Evolutionary conservation across 257 asterid species (phyloP).

Genomic region (Leonotis leonurus): DNA sequence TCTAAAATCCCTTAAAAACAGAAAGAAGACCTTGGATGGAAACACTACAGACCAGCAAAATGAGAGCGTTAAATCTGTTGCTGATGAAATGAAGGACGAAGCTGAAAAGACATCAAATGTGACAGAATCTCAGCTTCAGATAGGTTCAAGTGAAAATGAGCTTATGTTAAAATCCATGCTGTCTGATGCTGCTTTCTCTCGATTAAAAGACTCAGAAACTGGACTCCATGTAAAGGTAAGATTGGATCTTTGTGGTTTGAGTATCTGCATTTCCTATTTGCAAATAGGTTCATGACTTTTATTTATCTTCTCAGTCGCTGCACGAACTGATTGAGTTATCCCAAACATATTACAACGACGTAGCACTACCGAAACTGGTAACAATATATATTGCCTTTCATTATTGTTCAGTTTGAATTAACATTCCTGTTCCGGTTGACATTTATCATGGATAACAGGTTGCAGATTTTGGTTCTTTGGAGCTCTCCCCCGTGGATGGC

Average conservation of each 20-base stretch:
- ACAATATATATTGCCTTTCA: background rate
- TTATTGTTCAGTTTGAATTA: slow-evolving; percentile 3
- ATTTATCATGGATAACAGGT: slow-evolving; percentile 50
- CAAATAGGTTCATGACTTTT: slow-evolving; percentile 27
- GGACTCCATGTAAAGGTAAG: slow-evolving; percentile 88
- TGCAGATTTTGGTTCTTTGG: slow-evolving; percentile 98
- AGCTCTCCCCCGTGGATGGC: slow-evolving; percentile 97
- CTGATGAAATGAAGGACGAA: slow-evolving; percentile 39
- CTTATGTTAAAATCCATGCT: slow-evolving; percentile 46
- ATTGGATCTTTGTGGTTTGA: background rate
- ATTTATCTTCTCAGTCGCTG: slow-evolving; percentile 52
- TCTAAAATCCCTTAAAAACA: slow-evolving; percentile 78
- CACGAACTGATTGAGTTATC: slow-evolving; percentile 69
- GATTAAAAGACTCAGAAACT: slow-evolving; percentile 80
- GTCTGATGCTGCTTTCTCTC: slow-evolving; percentile 63
- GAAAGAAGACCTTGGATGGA: slow-evolving; percentile 57
- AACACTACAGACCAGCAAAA: slow-evolving; percentile 33
- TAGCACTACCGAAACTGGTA: slow-evolving; percentile 97
- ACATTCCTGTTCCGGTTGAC: slow-evolving; percentile 14
- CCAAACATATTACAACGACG: slow-evolving; percentile 68
- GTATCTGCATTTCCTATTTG: slow-evolving; percentile 2
- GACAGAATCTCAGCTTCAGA: slow-evolving; percentile 43
- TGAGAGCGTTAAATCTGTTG: slow-evolving; percentile 29
- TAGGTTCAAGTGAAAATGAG: slow-evolving; percentile 50
- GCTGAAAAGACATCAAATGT: slow-evolving; percentile 36